Conservation (phyloP, 306 rosid species). For the Quercus aquifolioides region DNA sequence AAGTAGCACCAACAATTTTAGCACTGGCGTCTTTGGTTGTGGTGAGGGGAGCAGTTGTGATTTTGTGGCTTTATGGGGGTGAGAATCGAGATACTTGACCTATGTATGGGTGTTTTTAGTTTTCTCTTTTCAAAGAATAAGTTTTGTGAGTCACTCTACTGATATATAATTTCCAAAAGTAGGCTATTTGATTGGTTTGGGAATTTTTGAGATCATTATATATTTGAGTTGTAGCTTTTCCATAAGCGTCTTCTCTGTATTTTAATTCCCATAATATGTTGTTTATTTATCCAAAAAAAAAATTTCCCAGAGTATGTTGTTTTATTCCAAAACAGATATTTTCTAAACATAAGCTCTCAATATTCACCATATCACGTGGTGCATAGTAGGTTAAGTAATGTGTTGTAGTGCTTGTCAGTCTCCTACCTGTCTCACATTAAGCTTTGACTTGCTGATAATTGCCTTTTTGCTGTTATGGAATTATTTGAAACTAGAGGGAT, state of each 20-base stretch:
- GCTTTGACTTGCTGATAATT: background rate
- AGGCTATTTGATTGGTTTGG: background rate
- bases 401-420: background rate
- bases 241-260: background rate
- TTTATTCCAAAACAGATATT: background rate
- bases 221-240: background rate
- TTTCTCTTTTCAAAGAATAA: background rate
- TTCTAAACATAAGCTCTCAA: background rate
- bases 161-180: background rate
- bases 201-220: background rate
- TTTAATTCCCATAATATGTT: no score
- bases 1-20: no score
- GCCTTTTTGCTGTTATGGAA: background rate
- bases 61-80: background rate
- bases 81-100: background rate
- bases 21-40: no score
- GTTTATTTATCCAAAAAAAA: no score
- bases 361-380: background rate
- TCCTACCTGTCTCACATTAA: background rate
- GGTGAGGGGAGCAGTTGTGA: no score
- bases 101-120: background rate
- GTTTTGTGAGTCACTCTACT: background rate
- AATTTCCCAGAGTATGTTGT: no score
- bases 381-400: background rate
- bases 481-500: background rate